Evolutionary conservation across 164 flowering plant species (phyloP).

Genomic region (Aristolochia californica): DNA sequence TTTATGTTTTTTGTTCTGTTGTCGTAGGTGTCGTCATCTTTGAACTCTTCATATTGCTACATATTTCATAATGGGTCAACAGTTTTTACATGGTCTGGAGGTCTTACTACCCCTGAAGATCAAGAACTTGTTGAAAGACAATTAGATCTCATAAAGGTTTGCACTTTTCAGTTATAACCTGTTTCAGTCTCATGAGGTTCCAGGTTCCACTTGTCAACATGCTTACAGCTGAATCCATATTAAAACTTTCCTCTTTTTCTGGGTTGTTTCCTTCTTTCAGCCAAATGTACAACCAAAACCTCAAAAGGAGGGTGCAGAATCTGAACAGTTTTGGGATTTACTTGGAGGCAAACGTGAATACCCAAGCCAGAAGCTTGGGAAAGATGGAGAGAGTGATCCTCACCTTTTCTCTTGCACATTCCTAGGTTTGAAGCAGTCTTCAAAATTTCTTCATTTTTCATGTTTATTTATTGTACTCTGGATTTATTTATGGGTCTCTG

Average conservation of each 20-base stretch:
- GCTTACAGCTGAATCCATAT: no score
- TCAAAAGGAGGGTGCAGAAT: constrained; percentile 86
- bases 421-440: constrained; percentile 36
- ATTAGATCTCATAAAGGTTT: constrained; percentile 86
- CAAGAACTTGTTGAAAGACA: constrained; percentile 95
- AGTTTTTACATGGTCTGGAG: constrained; percentile 88
- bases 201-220: no score
- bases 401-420: constrained; percentile 77
- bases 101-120: constrained; percentile 62
- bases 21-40: constrained; percentile 75
- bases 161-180: constrained; percentile 5
- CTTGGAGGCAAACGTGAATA: constrained; percentile 88
- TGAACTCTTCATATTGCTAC: constrained; percentile 92
- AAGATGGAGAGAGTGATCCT: constrained; percentile 77
- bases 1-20: background rate
- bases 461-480: constrained; percentile 1
- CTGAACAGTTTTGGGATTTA: constrained; percentile 85
- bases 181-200: background rate
- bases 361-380: constrained; percentile 67
- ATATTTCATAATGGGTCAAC: constrained; percentile 68
- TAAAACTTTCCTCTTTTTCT: background rate
- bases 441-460: background rate
- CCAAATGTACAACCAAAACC: constrained; percentile 73
- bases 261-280: constrained; percentile 31
- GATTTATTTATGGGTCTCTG: background rate